A percentile compares a stretch with the other conserved stretches of the same genome.
These are phyloP conservation scores for Massariosphaeria phaeospora DNA, from an alignment of 495 filamentous ascomycete genomes.

Conservation along the genomic window DNA sequence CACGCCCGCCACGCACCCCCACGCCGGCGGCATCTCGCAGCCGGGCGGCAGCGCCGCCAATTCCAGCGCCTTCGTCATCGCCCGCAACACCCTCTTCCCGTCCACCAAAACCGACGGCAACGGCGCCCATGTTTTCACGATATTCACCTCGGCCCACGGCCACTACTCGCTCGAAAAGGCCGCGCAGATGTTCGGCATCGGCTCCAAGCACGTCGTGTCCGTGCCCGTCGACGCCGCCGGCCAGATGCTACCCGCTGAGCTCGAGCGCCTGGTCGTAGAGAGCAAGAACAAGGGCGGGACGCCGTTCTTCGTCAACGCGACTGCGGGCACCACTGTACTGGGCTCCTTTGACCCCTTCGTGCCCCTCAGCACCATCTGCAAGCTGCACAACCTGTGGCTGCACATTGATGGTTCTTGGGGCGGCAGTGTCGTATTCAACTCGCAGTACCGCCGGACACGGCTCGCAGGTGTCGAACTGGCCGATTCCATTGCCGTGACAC, in stretches of 20 bases:
- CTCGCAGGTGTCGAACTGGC: conserved; percentile 62
- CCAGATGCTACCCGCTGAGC: conserved; percentile 60
- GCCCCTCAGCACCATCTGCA: conserved; percentile 66
- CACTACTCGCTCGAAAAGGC: conserved; percentile 97
- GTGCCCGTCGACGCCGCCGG: conserved; percentile 70
- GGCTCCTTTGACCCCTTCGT: conserved; percentile 83
- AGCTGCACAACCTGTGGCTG: conserved; percentile 71
- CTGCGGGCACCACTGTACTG: conserved; percentile 88
- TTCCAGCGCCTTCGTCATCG: conserved; percentile 79
- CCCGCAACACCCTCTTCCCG: conserved; percentile 79
- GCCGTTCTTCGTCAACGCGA: conserved; percentile 93
- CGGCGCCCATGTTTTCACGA: conserved; percentile 57
- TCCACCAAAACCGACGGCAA: conserved; percentile 68
- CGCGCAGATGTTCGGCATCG: conserved; percentile 78
- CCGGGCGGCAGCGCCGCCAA: conserved; percentile 85
- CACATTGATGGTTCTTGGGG: conserved; percentile 92
- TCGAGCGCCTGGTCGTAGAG: conserved; percentile 56
- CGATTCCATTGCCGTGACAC: conserved; percentile 78
- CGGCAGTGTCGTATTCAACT: conserved; percentile 77
- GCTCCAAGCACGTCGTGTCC: conserved; percentile 63
- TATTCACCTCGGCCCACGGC: conserved; percentile 86
- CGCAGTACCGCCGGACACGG: conserved; percentile 53
- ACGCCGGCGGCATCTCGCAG: conserved; percentile 80
- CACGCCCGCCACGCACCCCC: conserved; percentile 58
- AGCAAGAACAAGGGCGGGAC: conserved; percentile 61